Evolutionary conservation across 2,329 filamentous ascomycete genomes (phyloP).

Genomic region (Pezicula neosporulosa): DNA sequence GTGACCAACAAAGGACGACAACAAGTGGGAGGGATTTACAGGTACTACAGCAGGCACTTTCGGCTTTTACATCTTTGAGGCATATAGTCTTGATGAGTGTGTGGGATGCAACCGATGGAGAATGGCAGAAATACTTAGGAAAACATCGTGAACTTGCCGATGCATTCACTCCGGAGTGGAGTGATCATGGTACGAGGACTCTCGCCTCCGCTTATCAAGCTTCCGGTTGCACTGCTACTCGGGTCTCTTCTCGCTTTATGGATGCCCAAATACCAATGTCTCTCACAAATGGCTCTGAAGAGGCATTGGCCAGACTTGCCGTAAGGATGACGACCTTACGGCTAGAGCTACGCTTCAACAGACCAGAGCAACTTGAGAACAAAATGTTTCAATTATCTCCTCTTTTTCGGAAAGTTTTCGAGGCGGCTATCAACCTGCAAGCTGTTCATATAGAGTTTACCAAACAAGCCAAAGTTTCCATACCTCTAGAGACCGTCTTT

Average conservation of each 20-base stretch:
- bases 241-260: conserved; percentile 50
- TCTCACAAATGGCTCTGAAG: conserved; percentile 42
- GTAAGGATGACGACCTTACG: conserved; percentile 58
- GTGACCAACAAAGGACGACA: conserved; percentile 20
- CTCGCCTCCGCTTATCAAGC: conserved; percentile 53
- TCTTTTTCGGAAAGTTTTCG: conserved; percentile 56
- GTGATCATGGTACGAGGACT: conserved; percentile 54
- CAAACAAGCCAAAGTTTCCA: conserved; percentile 48
- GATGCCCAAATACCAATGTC: conserved; percentile 55
- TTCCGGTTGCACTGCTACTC: conserved; percentile 46
- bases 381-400: conserved; percentile 54
- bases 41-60: conserved; percentile 18
- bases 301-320: conserved; percentile 46
- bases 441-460: conserved; percentile 64
- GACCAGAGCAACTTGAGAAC: conserved; percentile 46
- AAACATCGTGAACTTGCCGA: conserved; percentile 39
- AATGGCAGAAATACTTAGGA: conserved; percentile 48
- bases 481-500: conserved; percentile 59
- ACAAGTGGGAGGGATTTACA: conserved; percentile 14
- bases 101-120: conserved; percentile 54
- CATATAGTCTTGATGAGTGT: conserved; percentile 62
- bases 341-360: conserved; percentile 55
- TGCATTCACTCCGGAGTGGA: conserved; percentile 52
- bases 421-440: conserved; percentile 54
- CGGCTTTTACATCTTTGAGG: conserved; percentile 55